Percentiles rank a stretch among this genome's conserved stretches.
These are phyloP conservation scores for Xerocomellus intermedius DNA, from an alignment of 768 basidiomycete genomes.

Conservation along the genomic window DNA sequence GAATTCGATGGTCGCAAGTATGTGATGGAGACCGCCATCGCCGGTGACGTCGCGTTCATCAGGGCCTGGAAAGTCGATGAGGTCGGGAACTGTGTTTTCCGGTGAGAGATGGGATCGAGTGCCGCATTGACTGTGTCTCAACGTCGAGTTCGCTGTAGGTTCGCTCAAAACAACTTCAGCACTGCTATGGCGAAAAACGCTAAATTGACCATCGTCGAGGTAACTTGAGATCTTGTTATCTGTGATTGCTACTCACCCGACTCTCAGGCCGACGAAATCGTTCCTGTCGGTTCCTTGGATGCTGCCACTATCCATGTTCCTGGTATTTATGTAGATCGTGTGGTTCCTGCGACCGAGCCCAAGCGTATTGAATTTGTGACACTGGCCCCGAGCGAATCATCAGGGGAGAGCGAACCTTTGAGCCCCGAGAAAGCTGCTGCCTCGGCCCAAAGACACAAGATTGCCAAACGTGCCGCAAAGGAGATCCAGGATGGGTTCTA, in stretches of 20 bases:
- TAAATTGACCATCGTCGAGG: conserved; percentile 88
- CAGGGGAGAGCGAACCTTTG: conserved; percentile 24
- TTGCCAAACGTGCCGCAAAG: conserved; percentile 84
- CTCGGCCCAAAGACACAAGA: conserved; percentile 60
- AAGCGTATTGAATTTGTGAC: conserved; percentile 79
- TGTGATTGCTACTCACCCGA: neutral
- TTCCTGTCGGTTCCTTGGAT: conserved; percentile 77
- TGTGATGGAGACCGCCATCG: conserved; percentile 76
- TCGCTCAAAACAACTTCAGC: conserved; percentile 85
- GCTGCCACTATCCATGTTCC: conserved; percentile 82
- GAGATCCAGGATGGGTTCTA: conserved; percentile 87
- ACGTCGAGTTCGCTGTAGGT: conserved; percentile 41
- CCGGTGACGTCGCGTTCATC: conserved; percentile 82
- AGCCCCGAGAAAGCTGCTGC: conserved; percentile 54
- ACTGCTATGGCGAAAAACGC: conserved; percentile 88
- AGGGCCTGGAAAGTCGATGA: conserved; percentile 93
- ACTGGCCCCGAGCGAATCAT: conserved; percentile 50
- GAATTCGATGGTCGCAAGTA: conserved; percentile 79
- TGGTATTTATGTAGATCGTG: conserved; percentile 85
- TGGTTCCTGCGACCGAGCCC: conserved; percentile 72
- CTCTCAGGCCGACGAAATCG: conserved; percentile 80
- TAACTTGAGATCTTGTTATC: conserved; percentile 24
- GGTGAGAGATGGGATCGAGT: conserved; percentile 41
- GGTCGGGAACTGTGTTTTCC: conserved; percentile 87
- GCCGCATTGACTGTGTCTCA: neutral